These are phyloP conservation scores for Chondrostereum purpureum DNA, from an alignment of 1,284 basidiomycete genomes.

Conservation along the genomic window DNA sequence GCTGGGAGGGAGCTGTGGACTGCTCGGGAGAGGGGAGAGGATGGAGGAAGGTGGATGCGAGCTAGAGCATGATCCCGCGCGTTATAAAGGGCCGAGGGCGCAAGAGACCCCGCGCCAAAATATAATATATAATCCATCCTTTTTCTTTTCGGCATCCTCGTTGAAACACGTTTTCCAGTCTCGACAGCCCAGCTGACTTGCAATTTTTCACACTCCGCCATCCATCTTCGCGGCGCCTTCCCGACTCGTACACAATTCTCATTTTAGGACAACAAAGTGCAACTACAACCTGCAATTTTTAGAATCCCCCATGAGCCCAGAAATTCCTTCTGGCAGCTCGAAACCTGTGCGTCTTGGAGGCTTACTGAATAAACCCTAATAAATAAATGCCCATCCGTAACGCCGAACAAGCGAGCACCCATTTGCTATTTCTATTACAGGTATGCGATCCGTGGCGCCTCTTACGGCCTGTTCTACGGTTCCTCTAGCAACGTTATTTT, in stretches of 20 bases:
- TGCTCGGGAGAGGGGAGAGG: background rate
- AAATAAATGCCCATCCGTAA: no score
- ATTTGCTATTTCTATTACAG: no score
- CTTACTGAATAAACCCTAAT: no score
- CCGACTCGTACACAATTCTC: no score
- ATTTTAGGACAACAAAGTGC: no score
- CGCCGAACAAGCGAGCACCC: no score
- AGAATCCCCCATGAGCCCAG: no score
- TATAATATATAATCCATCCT: slow-evolving; percentile 24
- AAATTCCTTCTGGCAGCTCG: no score
- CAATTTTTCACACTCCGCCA: background rate
- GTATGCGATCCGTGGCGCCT: no score
- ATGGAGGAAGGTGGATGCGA: background rate
- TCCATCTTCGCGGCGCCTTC: no score
- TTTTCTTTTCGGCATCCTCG: slow-evolving; percentile 7
- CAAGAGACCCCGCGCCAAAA: slow-evolving; percentile 5
- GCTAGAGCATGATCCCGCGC: background rate
- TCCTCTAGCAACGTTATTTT: slow-evolving; percentile 12
- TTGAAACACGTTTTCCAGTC: background rate
- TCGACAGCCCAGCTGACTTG: background rate
- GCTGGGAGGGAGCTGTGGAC: background rate
- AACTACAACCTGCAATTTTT: no score
- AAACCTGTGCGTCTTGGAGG: no score
- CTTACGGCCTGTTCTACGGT: slow-evolving; percentile 9
- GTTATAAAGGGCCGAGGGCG: background rate